Percentiles rank a stretch among this genome's conserved stretches.
Evolutionary conservation across 2,329 filamentous ascomycete species (phyloP).

Genomic region (Zasmidium cellare): DNA sequence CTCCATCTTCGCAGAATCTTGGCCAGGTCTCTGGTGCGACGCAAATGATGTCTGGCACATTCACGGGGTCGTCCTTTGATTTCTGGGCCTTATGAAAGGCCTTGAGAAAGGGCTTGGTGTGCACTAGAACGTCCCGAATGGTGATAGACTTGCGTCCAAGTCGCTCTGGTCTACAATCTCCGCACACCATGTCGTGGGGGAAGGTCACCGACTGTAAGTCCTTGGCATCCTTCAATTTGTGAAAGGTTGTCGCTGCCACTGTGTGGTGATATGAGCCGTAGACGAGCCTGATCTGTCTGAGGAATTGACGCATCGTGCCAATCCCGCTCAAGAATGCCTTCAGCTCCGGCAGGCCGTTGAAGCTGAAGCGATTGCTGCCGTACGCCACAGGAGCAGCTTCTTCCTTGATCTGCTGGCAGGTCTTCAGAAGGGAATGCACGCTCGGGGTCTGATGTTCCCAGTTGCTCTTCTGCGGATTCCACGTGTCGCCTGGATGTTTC

Average conservation of each 20-base stretch:
- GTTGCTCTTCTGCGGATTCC: not conserved
- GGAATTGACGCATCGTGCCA: conserved; percentile 5
- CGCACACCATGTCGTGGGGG: not conserved
- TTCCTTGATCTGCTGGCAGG: conserved; percentile 6
- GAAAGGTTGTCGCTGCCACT: conserved; percentile 3
- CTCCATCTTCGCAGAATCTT: not conserved
- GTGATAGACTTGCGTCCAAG: not conserved
- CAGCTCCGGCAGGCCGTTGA: not conserved
- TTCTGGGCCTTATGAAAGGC: not conserved
- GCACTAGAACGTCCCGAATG: not conserved
- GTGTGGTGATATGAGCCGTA: not conserved
- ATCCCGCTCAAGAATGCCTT: conserved; percentile 3
- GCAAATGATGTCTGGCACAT: not conserved
- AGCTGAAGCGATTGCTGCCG: conserved; percentile 2
- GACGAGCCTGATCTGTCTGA: not conserved
- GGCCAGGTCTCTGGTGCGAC: not conserved
- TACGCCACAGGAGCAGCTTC: conserved; percentile 9
- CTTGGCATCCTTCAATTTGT: conserved; percentile 10
- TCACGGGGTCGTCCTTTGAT: not conserved
- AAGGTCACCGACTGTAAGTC: not conserved
- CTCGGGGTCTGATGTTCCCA: conserved; percentile 1
- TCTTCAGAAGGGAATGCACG: not conserved
- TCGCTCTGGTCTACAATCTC: not conserved
- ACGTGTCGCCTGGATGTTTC: not conserved
- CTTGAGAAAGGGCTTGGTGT: not conserved